phyloP scores from a whole-genome alignment of 2,329 filamentous ascomycete genomes.

The Aspergillus unguis region DNA sequence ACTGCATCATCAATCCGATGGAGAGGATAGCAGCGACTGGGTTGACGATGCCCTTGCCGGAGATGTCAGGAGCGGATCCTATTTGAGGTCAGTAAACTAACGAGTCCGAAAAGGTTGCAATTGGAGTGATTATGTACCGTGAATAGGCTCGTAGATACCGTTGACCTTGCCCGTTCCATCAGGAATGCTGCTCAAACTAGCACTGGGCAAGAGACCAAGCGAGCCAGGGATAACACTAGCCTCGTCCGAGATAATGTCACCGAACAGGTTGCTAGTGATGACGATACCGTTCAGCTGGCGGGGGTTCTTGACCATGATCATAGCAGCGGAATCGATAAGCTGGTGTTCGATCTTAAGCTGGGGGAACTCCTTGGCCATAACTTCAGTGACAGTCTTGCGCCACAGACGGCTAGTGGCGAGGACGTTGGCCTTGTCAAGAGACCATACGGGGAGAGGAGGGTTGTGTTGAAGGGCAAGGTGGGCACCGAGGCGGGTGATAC shows the following conservation, averaged over 20 bases:
- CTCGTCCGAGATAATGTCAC: conserved; percentile 94
- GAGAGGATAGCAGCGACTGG: conserved; percentile 89
- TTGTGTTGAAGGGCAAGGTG: conserved; percentile 73
- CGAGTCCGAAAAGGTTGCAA: not conserved
- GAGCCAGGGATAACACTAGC: conserved; percentile 90
- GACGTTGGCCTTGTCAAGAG: conserved; percentile 94
- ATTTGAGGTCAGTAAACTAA: not conserved
- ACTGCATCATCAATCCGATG: conserved; percentile 92
- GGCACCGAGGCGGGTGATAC: conserved; percentile 77
- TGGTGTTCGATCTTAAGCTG: conserved; percentile 81
- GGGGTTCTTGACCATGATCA: conserved; percentile 96
- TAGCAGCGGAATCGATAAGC: conserved; percentile 92
- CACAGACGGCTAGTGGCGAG: conserved; percentile 85
- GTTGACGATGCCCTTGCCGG: conserved; percentile 86
- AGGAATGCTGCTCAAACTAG: conserved; percentile 79
- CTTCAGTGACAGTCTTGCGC: conserved; percentile 80
- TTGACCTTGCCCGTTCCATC: conserved; percentile 82
- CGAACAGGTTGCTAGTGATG: conserved; percentile 90
- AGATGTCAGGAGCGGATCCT: conserved; percentile 91
- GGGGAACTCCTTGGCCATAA: conserved; percentile 85
- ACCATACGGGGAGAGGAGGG: conserved; percentile 76
- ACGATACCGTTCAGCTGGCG: conserved; percentile 82
- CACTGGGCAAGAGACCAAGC: conserved; percentile 82
- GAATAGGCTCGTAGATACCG: conserved; percentile 96
- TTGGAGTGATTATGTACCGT: conserved; percentile 57